phyloP scores from a whole-genome alignment of 306 rosid genomes.

The Notholithocarpus densiflorus region DNA sequence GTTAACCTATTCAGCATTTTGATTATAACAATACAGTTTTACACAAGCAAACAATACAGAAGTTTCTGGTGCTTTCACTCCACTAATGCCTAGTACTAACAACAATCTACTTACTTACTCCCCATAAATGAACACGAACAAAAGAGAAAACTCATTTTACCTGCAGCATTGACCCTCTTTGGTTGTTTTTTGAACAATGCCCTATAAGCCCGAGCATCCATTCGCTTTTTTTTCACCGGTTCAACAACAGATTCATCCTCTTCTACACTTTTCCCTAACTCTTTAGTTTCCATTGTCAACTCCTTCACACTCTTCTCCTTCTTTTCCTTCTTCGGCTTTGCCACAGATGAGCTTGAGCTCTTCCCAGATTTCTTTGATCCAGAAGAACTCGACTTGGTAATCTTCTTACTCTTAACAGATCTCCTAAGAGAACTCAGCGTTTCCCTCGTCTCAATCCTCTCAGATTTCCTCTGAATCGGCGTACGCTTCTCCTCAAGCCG shows the following conservation, averaged over 20 bases:
- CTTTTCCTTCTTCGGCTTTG: constrained; percentile 32
- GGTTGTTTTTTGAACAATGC: constrained; percentile 21
- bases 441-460: constrained; percentile 37
- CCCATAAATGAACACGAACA: no score
- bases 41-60: not conserved
- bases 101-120: no score
- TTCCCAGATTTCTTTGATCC: constrained; percentile 37
- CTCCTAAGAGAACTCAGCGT: constrained; percentile 52
- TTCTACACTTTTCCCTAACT: constrained; percentile 32
- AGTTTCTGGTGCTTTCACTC: not conserved
- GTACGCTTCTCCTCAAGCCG: constrained; percentile 35
- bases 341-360: constrained; percentile 36
- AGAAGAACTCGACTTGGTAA: constrained; percentile 33
- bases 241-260: constrained; percentile 10
- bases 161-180: constrained; percentile 26
- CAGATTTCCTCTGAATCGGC: constrained; percentile 32
- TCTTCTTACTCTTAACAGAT: constrained; percentile 47
- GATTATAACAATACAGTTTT: constrained; percentile 7
- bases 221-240: constrained; percentile 28
- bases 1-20: constrained; percentile 4
- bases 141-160: constrained; percentile 24
- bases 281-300: constrained; percentile 38
- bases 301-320: constrained; percentile 52
- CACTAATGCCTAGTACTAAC: not conserved
- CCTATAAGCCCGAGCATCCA: constrained; percentile 44